Conservation (phyloP, 129 eudicot species). For the Escallonia herrerae region DNA sequence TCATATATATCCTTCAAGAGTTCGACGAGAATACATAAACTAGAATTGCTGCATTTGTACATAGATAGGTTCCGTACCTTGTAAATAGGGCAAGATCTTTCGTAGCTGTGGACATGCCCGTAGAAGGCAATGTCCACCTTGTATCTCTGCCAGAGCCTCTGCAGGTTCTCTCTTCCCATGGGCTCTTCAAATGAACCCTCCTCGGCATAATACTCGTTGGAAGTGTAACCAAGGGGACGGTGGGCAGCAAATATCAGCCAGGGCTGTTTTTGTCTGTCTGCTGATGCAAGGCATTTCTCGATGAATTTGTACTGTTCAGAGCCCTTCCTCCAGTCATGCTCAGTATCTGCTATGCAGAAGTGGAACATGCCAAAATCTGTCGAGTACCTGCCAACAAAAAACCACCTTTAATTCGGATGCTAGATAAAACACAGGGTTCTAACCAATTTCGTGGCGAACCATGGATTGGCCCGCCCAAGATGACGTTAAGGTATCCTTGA, state of each 20-base stretch:
- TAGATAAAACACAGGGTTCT: too few species aligned
- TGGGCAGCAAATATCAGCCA: slow-evolving; percentile 84
- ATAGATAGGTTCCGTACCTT: slow-evolving; percentile 33
- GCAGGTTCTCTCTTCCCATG: slow-evolving; percentile 85
- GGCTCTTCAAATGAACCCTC: slow-evolving; percentile 66
- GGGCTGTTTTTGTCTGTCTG: slow-evolving; percentile 74
- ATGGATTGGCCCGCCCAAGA: too few species aligned
- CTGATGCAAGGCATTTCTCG: slow-evolving; percentile 77
- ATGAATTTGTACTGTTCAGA: slow-evolving; percentile 75
- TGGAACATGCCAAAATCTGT: slow-evolving; percentile 89
- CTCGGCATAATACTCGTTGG: slow-evolving; percentile 44
- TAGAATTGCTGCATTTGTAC: not conserved
- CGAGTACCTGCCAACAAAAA: slow-evolving; percentile 47
- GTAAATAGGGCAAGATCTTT: slow-evolving; percentile 76
- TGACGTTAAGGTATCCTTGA: too few species aligned
- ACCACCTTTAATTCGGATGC: too few species aligned
- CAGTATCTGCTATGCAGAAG: slow-evolving; percentile 87
- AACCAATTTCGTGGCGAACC: too few species aligned
- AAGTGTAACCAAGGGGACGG: slow-evolving; percentile 83
- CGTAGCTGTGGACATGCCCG: slow-evolving; percentile 92
- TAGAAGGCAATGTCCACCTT: slow-evolving; percentile 87
- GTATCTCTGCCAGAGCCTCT: slow-evolving; percentile 84
- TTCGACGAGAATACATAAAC: not conserved
- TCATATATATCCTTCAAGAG: not conserved
- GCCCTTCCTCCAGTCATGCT: slow-evolving; percentile 97